A percentile compares a stretch with the other conserved stretches of the same genome.
phyloP scores from a whole-genome alignment of 305 asterid species.

The Stenogyne calaminthoides region DNA sequence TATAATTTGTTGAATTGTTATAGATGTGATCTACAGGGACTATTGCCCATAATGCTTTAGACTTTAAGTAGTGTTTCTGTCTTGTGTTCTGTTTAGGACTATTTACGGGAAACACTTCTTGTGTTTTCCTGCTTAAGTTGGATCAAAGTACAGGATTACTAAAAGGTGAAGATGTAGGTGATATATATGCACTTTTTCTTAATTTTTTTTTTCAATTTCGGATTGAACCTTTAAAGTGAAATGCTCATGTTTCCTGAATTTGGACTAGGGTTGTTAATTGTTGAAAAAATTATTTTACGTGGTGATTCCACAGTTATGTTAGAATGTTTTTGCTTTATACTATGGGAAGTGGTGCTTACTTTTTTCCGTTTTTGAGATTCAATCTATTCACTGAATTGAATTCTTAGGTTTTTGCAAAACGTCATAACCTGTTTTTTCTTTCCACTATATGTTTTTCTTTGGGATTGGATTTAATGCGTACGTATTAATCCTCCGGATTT shows the following conservation, averaged over 20 bases:
- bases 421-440: slow-evolving; percentile 1
- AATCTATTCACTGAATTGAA: slow-evolving; percentile 4
- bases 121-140: slow-evolving; percentile 24
- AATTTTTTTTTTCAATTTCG: not conserved
- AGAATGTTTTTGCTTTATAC: slow-evolving; percentile 9
- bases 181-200: not conserved
- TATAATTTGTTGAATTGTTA: not conserved
- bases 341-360: not conserved
- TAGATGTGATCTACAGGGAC: slow-evolving; percentile 11
- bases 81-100: slow-evolving; percentile 7
- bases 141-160: not conserved
- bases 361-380: slow-evolving; percentile 17
- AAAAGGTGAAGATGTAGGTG: not conserved
- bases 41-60: slow-evolving; percentile 8
- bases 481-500: slow-evolving; percentile 20
- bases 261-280: slow-evolving; percentile 1
- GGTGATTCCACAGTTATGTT: not conserved
- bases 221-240: not conserved
- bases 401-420: slow-evolving; percentile 23
- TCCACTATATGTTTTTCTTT: not conserved
- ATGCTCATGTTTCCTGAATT: not conserved
- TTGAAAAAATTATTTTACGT: not conserved
- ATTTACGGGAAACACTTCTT: not conserved
- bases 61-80: not conserved
- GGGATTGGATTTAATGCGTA: slow-evolving; percentile 2